Conservation (phyloP, 2,329 filamentous ascomycete genomes). For the Hymenoscyphus repandus region DNA sequence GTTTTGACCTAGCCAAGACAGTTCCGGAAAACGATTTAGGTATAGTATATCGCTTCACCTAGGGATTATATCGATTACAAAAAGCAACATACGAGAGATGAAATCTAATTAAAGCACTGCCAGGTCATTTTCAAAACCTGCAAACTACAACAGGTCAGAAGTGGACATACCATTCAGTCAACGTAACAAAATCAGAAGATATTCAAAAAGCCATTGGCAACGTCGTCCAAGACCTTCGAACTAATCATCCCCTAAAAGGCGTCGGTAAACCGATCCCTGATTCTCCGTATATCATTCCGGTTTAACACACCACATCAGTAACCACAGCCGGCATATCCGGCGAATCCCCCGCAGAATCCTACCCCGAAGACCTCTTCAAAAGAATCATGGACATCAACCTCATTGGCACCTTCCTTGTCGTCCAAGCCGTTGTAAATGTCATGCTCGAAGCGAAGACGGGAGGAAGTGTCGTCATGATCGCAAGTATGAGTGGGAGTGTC, state of each 20-base stretch:
- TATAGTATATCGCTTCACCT: neutral
- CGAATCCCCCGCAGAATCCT: conserved; percentile 41
- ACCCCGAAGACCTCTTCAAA: conserved; percentile 51
- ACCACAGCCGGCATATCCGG: conserved; percentile 47
- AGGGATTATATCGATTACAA: neutral
- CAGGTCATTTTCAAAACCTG: neutral
- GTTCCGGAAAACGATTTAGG: too few relatives aligned
- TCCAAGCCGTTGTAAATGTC: conserved; percentile 62
- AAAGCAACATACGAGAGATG: neutral
- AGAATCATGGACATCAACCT: conserved; percentile 67
- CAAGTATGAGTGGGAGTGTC: conserved; percentile 60
- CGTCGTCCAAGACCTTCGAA: neutral
- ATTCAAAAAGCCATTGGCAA: neutral
- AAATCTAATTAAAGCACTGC: neutral
- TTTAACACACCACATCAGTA: conserved; percentile 26
- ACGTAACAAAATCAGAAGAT: neutral
- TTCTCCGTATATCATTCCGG: conserved; percentile 26
- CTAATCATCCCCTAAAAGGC: conserved; percentile 32
- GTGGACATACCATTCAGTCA: neutral
- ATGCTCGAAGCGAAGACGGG: conserved; percentile 37
- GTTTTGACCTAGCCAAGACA: conserved; percentile 35
- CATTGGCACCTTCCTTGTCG: conserved; percentile 65
- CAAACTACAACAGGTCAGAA: neutral
- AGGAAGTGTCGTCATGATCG: conserved; percentile 55
- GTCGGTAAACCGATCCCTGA: conserved; percentile 22